These are phyloP conservation scores for Verbena officinalis DNA, from an alignment of 257 asterid genomes.

Conservation along the genomic window DNA sequence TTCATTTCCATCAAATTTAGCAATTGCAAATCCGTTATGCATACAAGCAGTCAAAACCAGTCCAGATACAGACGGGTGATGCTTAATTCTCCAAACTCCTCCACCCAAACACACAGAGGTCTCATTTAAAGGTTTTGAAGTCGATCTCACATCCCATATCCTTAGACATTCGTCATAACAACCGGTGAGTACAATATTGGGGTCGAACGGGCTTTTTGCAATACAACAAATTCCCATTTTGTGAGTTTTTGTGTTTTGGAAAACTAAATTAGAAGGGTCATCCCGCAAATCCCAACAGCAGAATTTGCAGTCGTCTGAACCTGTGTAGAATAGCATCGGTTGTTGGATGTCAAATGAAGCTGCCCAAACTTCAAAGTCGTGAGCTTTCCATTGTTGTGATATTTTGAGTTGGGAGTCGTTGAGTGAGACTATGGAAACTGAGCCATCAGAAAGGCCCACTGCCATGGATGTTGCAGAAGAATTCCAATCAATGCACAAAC, in stretches of 20 bases:
- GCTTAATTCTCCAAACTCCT: slow-evolving; percentile 96
- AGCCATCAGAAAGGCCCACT: slow-evolving; percentile 87
- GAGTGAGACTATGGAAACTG: slow-evolving; percentile 70
- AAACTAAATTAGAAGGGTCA: slow-evolving; percentile 57
- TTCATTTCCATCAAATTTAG: slow-evolving; percentile 42
- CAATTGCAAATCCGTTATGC: slow-evolving; percentile 89
- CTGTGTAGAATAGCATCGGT: slow-evolving; percentile 77
- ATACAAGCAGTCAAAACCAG: slow-evolving; percentile 80
- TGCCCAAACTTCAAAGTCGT: slow-evolving; percentile 88
- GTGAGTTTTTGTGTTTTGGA: slow-evolving; percentile 67
- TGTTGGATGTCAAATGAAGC: slow-evolving; percentile 81
- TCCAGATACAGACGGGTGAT: slow-evolving; percentile 62
- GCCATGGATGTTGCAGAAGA: slow-evolving; percentile 67
- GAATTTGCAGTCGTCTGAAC: slow-evolving; percentile 93
- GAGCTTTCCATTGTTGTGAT: slow-evolving; percentile 80
- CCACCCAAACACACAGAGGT: slow-evolving; percentile 66
- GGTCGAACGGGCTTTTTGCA: slow-evolving; percentile 69
- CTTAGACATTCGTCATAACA: slow-evolving; percentile 85
- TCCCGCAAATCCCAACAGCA: slow-evolving; percentile 90
- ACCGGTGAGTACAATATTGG: slow-evolving; percentile 70
- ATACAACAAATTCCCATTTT: slow-evolving; percentile 89
- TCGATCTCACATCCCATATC: slow-evolving; percentile 86
- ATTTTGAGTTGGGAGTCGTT: slow-evolving; percentile 49
- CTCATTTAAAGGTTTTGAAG: slow-evolving; percentile 55
- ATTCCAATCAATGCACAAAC: slow-evolving; percentile 89